These are phyloP conservation scores for Podospora pseudocomata DNA, from an alignment of 495 filamentous ascomycete genomes.

Conservation along the genomic window DNA sequence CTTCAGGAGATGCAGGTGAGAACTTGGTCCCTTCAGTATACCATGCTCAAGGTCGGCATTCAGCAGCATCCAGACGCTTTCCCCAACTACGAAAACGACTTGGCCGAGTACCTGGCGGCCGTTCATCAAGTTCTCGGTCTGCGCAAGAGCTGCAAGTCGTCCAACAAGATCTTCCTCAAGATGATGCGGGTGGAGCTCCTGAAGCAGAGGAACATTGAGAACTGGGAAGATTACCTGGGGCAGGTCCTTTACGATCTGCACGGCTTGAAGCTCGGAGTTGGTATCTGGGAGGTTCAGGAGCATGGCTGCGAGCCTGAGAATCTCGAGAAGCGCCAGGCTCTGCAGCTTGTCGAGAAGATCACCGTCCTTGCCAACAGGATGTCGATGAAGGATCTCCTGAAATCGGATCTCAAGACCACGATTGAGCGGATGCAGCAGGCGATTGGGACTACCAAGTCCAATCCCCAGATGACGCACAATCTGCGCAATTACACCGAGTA, in stretches of 20 bases:
- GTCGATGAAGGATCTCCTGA: slow-evolving; percentile 86
- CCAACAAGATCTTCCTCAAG: slow-evolving; percentile 80
- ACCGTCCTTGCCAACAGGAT: slow-evolving; percentile 74
- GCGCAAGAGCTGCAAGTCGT: slow-evolving; percentile 79
- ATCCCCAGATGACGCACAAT: slow-evolving; percentile 68
- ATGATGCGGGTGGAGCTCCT: slow-evolving; percentile 80
- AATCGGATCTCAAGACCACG: slow-evolving; percentile 78
- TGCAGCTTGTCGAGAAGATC: slow-evolving; percentile 77
- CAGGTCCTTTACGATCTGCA: slow-evolving; percentile 89
- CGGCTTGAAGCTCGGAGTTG: slow-evolving; percentile 72
- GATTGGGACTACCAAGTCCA: slow-evolving; percentile 57
- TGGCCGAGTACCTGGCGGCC: slow-evolving; percentile 67
- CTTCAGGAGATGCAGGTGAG: slow-evolving; percentile 87
- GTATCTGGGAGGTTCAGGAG: slow-evolving; percentile 63
- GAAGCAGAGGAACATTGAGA: slow-evolving; percentile 57
- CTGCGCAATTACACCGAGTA: slow-evolving; percentile 69
- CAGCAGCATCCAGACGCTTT: slow-evolving; percentile 61
- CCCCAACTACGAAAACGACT: slow-evolving; percentile 59
- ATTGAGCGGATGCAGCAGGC: slow-evolving; percentile 84
- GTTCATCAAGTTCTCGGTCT: slow-evolving; percentile 85
- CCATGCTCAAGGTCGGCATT: slow-evolving; percentile 70
- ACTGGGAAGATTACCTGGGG: slow-evolving; percentile 72
- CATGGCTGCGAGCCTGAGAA: slow-evolving; percentile 72
- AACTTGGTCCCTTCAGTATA: slow-evolving; percentile 75
- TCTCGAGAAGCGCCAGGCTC: slow-evolving; percentile 69